Evolutionary conservation across 371 early-diverging fungal genomes (phyloP).

Genomic region (Syncephalastrum contaminatum): DNA sequence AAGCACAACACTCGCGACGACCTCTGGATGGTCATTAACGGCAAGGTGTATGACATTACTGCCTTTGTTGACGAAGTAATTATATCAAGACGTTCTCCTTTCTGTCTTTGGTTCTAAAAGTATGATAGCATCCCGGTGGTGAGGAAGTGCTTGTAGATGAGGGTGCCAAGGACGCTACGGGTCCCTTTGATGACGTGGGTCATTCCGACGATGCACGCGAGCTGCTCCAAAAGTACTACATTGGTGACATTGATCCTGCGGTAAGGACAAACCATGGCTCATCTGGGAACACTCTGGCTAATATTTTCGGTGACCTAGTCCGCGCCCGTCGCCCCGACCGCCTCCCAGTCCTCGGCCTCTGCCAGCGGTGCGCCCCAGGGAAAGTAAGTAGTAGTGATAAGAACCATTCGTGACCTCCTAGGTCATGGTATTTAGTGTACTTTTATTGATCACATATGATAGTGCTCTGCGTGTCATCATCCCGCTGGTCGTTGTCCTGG

Average conservation of each 20-base stretch:
- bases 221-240: conserved; percentile 63
- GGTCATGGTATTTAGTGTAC: too few relatives aligned
- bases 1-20: conserved; percentile 55
- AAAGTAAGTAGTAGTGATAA: conserved; percentile 37
- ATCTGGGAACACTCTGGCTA: conserved; percentile 3
- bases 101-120: too few relatives aligned
- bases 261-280: conserved; percentile 36
- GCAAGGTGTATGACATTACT: conserved; percentile 84
- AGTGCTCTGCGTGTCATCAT: conserved; percentile 41
- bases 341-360: conserved; percentile 9
- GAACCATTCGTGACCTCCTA: neutral
- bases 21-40: conserved; percentile 74
- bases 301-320: conserved; percentile 21
- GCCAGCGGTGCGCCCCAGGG: conserved; percentile 31
- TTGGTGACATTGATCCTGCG: conserved; percentile 72
- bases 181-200: conserved; percentile 94
- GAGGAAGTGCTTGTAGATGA: conserved; percentile 78
- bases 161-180: conserved; percentile 88
- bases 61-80: conserved; percentile 71
- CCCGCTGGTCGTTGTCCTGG: conserved; percentile 30
- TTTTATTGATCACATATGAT: conserved; percentile 3
- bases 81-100: neutral
- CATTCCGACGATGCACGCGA: conserved; percentile 93
- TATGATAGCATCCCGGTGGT: conserved; percentile 79
- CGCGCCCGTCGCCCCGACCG: conserved; percentile 28